phyloP scores from a whole-genome alignment of 2,329 filamentous ascomycete genomes.

The Monosporascus sp. region DNA sequence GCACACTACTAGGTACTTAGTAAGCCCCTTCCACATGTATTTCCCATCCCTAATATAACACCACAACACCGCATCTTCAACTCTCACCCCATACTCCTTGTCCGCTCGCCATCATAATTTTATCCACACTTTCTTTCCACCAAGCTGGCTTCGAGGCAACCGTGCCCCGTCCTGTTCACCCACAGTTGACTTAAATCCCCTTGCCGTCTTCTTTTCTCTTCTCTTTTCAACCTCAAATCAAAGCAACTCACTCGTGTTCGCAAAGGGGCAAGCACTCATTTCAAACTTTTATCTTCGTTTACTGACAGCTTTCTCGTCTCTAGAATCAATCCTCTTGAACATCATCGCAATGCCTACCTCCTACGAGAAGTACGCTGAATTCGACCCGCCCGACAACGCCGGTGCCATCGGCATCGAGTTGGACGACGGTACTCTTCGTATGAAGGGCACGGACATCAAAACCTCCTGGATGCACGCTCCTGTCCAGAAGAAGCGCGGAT shows the following conservation, averaged over 20 bases:
- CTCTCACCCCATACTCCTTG: neutral
- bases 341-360: neutral
- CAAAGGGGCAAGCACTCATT: neutral
- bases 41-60: neutral
- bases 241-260: neutral
- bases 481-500: no score
- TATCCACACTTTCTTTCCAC: neutral
- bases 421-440: neutral
- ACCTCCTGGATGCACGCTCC: no score
- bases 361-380: neutral
- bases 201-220: no score
- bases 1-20: neutral
- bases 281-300: neutral
- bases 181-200: no score
- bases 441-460: neutral
- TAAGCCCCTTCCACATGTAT: neutral
- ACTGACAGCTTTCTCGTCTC: neutral
- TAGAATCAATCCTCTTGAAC: neutral
- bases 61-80: neutral
- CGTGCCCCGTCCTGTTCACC: no score
- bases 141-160: neutral
- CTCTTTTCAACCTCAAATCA: no score
- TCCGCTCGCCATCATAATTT: neutral
- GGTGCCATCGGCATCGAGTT: neutral
- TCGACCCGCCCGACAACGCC: neutral